Evolutionary conservation across 169 alveolate genomes (phyloP).

Genomic region (Plasmodium coatneyi): DNA sequence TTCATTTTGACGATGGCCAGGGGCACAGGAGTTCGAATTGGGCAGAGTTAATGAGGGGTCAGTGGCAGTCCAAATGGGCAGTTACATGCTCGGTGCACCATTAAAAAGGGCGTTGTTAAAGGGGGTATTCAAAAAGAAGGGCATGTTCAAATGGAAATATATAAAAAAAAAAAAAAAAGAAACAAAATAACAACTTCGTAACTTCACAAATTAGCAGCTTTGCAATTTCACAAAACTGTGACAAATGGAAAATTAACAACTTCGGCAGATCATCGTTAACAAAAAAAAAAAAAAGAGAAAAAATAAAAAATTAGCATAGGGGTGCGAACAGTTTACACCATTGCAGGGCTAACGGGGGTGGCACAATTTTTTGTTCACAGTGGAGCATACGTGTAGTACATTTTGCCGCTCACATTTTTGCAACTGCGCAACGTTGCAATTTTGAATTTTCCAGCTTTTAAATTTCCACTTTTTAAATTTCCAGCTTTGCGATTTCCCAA

Average conservation of each 20-base stretch:
- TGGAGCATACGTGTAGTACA: background rate
- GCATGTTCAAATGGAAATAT: background rate
- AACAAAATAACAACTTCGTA: background rate
- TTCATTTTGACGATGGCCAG: constrained; percentile 30
- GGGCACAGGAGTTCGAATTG: background rate
- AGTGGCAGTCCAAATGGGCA: background rate
- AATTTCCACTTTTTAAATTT: too few species aligned
- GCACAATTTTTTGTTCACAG: background rate
- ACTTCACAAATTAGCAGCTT: background rate
- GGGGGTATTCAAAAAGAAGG: constrained; percentile 8
- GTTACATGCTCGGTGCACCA: background rate
- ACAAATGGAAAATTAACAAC: constrained; percentile 8
- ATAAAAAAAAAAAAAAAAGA: background rate
- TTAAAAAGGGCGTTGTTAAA: background rate
- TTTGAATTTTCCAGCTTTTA: background rate
- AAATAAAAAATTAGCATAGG: background rate
- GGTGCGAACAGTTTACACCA: background rate
- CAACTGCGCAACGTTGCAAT: background rate
- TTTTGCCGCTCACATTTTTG: background rate
- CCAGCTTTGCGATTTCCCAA: background rate
- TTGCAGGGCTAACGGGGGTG: background rate
- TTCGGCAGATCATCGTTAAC: background rate
- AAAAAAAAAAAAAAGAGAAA: background rate
- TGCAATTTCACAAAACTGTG: background rate
- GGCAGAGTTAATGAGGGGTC: background rate